Conservation (phyloP, 2,329 filamentous ascomycete genomes). For the Chrysoporthe puriensis region DNA sequence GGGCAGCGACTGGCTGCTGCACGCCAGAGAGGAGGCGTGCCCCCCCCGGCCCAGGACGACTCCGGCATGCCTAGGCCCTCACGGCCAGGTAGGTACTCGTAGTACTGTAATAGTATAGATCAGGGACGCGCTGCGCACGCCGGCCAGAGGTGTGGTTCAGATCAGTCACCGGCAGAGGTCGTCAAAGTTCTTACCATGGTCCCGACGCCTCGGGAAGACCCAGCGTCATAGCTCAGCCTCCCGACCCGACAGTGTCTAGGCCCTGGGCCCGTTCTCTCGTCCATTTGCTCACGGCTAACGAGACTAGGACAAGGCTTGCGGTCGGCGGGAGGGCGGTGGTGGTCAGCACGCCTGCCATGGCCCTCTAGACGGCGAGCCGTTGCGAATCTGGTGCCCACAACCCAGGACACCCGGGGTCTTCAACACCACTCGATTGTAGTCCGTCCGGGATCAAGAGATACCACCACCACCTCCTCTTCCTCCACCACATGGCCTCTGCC, state of each 20-base stretch:
- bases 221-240: background rate
- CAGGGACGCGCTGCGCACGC: background rate
- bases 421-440: slow-evolving; percentile 16
- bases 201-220: slow-evolving; percentile 5
- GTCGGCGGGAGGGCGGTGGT: slow-evolving; percentile 21
- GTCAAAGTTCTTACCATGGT: slow-evolving; percentile 3
- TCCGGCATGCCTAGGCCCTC: background rate
- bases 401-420: background rate
- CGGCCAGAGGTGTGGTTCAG: background rate
- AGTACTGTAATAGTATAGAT: background rate
- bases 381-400: slow-evolving; percentile 11
- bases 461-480: background rate
- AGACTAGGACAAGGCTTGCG: slow-evolving; percentile 29
- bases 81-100: background rate
- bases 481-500: slow-evolving; percentile 1
- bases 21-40: too few species aligned
- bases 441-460: slow-evolving; percentile 13
- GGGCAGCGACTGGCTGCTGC: too few species aligned
- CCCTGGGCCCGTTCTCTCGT: background rate
- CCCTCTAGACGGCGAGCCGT: slow-evolving; percentile 12
- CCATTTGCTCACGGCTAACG: slow-evolving; percentile 1
- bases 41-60: too few species aligned
- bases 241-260: background rate
- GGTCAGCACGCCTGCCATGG: slow-evolving; percentile 23
- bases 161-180: background rate